Evolutionary conservation across 192 early-diverging fungal genomes (phyloP).

Genomic region (Diversispora epigaea): DNA sequence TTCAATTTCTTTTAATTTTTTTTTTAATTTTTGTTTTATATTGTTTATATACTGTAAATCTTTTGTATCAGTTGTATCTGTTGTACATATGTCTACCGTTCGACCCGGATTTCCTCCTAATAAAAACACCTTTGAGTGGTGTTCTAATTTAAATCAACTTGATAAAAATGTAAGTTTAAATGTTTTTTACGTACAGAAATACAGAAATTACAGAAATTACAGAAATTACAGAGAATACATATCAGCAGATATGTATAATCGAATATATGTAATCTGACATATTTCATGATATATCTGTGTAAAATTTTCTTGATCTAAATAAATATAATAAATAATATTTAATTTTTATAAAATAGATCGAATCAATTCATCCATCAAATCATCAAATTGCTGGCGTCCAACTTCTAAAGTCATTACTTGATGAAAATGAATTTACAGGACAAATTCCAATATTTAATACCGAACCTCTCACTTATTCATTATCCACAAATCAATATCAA

Average conservation of each 20-base stretch:
- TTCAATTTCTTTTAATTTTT: too few relatives aligned
- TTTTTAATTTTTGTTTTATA: too few relatives aligned
- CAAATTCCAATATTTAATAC: background rate
- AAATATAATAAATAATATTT: background rate
- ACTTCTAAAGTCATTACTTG: background rate
- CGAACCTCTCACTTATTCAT: background rate
- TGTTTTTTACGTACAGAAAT: too few relatives aligned
- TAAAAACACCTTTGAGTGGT: constrained; percentile 2
- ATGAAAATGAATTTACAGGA: background rate
- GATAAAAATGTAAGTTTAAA: constrained; percentile 12
- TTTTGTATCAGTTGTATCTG: too few relatives aligned
- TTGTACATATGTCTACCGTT: background rate
- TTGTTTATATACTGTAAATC: too few relatives aligned
- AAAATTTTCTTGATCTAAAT: background rate
- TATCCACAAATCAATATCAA: constrained; percentile 11
- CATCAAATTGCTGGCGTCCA: background rate
- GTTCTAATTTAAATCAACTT: background rate
- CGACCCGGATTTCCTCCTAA: background rate
- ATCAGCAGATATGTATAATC: background rate
- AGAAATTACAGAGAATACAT: background rate
- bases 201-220: too few relatives aligned
- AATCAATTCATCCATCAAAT: background rate
- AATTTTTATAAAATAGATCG: background rate
- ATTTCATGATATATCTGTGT: too few relatives aligned
- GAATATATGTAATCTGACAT: background rate